phyloP scores from a whole-genome alignment of 306 rosid genomes.

The Datisca glomerata region DNA sequence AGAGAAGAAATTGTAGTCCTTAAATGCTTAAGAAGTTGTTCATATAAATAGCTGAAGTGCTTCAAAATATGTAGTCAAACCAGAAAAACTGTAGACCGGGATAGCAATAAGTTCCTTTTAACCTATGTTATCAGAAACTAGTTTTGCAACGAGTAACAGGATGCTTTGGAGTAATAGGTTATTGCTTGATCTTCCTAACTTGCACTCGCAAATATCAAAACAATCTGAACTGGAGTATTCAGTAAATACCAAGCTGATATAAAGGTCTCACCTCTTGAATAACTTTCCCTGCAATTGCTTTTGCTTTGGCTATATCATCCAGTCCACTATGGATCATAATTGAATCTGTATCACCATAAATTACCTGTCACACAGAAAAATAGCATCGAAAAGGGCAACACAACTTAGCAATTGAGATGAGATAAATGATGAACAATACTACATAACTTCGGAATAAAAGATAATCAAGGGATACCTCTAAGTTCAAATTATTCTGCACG shows the following conservation, averaged over 20 bases:
- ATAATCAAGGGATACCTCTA: conserved; percentile 56
- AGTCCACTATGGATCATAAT: conserved; percentile 94
- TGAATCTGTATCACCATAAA: conserved; percentile 96
- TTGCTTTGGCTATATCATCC: conserved; percentile 73
- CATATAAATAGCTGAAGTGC: no score
- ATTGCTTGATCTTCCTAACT: no score
- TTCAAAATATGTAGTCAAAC: no score
- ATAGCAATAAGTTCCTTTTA: no score
- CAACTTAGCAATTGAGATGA: neutral
- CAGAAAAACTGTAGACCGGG: no score
- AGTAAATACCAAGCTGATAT: conserved; percentile 7
- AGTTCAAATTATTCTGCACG: conserved; percentile 78
- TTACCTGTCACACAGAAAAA: conserved; percentile 50
- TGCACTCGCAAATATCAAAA: no score
- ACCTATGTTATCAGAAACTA: no score
- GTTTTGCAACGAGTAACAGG: no score
- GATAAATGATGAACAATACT: conserved; percentile 1
- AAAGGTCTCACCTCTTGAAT: conserved; percentile 68
- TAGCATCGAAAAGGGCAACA: neutral
- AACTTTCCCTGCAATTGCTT: conserved; percentile 69
- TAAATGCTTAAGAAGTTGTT: no score
- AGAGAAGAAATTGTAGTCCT: no score
- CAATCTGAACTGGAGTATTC: no score
- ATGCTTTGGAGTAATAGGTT: no score
- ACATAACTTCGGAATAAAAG: conserved; percentile 7